Conservation (phyloP, 2,329 filamentous ascomycete genomes). For the Colletotrichum incanum region DNA sequence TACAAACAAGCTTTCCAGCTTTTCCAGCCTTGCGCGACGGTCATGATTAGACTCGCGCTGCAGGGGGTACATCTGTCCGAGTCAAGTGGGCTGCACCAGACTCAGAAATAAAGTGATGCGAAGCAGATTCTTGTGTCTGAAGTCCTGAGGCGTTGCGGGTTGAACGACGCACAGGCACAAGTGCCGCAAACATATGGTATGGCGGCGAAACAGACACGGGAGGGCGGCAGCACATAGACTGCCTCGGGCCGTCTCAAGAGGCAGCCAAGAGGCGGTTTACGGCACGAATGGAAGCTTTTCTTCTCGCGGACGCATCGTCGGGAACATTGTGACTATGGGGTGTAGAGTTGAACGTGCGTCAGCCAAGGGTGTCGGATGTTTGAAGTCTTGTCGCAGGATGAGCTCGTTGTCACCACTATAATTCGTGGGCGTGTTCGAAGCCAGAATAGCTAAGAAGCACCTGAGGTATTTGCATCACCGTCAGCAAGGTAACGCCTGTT, state of each 20-base stretch:
- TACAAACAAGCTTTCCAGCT: slow-evolving; percentile 32
- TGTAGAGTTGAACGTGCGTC: slow-evolving; percentile 24
- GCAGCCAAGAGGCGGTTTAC: slow-evolving; percentile 1
- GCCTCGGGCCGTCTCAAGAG: slow-evolving; percentile 9
- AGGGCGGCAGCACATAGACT: slow-evolving; percentile 19
- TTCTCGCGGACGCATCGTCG: slow-evolving; percentile 19
- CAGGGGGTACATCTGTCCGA: neutral
- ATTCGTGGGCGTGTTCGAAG: slow-evolving; percentile 3
- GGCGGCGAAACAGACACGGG: neutral
- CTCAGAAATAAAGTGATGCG: neutral
- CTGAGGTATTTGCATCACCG: slow-evolving; percentile 21
- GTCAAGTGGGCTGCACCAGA: slow-evolving; percentile 11
- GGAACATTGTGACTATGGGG: neutral
- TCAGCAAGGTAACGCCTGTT: slow-evolving; percentile 21
- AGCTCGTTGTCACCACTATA: slow-evolving; percentile 22
- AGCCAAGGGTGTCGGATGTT: slow-evolving; percentile 38
- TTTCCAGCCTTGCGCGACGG: slow-evolving; percentile 9
- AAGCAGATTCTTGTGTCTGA: slow-evolving; percentile 1
- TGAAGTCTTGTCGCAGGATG: slow-evolving; percentile 42
- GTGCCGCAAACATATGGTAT: slow-evolving; percentile 33
- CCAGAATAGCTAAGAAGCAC: slow-evolving; percentile 13
- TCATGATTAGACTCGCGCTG: slow-evolving; percentile 5
- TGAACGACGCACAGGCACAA: slow-evolving; percentile 28
- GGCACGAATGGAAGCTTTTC: slow-evolving; percentile 22
- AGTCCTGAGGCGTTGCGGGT: slow-evolving; percentile 14